Evolutionary conservation across 2,329 filamentous ascomycete genomes (phyloP).

Genomic region (Didymella segeticola): DNA sequence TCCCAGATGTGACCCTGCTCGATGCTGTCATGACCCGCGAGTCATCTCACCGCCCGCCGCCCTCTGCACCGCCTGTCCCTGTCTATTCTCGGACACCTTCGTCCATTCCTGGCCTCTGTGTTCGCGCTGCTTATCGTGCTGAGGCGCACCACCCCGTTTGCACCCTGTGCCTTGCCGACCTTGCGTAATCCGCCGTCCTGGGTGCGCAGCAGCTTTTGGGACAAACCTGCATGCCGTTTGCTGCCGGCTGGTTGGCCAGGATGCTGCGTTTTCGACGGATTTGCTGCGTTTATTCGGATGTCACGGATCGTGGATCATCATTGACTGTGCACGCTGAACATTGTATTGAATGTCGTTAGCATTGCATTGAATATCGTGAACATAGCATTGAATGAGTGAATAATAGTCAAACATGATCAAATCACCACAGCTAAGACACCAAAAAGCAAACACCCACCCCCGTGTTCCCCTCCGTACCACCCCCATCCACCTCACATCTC

Average conservation of each 20-base stretch:
- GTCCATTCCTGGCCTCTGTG: slow-evolving; percentile 31
- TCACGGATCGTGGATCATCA: too few species aligned
- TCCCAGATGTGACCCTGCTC: slow-evolving; percentile 21
- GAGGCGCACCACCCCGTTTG: slow-evolving; percentile 11
- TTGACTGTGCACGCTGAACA: too few species aligned
- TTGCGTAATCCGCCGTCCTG: slow-evolving; percentile 31
- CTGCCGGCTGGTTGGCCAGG: not conserved
- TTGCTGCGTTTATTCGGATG: too few species aligned
- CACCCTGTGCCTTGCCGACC: slow-evolving; percentile 2
- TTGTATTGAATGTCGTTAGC: too few species aligned
- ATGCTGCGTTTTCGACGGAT: too few species aligned
- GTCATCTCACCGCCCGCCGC: slow-evolving; percentile 48
- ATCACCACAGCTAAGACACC: too few species aligned
- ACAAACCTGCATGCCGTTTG: slow-evolving; percentile 41
- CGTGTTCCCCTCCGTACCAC: too few species aligned
- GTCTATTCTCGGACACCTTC: slow-evolving; percentile 21
- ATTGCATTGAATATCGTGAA: too few species aligned
- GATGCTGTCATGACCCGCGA: slow-evolving; percentile 46
- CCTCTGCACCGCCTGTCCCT: slow-evolving; percentile 29
- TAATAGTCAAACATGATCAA: too few species aligned
- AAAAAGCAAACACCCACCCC: too few species aligned
- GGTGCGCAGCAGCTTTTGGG: slow-evolving; percentile 27
- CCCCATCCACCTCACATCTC: too few species aligned
- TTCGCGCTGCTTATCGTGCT: slow-evolving; percentile 39
- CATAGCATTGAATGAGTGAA: too few species aligned